These are phyloP conservation scores for Pythium rishiriense DNA, from an alignment of 352 stramenopile species.

Conservation along the genomic window DNA sequence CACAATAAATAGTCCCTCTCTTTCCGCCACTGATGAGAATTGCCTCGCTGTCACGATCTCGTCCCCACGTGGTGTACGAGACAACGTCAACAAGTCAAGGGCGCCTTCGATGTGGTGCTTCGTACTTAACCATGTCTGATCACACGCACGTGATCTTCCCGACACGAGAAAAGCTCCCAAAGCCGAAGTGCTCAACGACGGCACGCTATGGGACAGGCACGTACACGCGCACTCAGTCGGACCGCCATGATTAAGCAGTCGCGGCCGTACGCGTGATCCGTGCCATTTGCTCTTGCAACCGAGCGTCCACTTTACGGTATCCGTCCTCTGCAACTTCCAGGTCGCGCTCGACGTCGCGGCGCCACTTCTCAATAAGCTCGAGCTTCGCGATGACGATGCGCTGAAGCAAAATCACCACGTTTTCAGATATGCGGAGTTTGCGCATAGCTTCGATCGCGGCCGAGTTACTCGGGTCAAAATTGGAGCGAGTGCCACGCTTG, in stretches of 20 bases:
- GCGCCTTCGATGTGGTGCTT: neutral
- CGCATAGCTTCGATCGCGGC: conserved; percentile 75
- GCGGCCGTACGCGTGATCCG: conserved; percentile 62
- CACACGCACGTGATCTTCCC: neutral
- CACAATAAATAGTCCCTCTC: conserved; percentile 32
- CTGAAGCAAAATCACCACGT: conserved; percentile 80
- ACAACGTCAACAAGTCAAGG: neutral
- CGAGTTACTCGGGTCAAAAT: conserved; percentile 37
- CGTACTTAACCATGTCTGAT: neutral
- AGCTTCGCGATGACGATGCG: conserved; percentile 83
- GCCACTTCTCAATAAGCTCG: conserved; percentile 81
- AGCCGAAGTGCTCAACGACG: neutral
- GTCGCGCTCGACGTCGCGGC: conserved; percentile 63
- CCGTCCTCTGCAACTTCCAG: conserved; percentile 51
- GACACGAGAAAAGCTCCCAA: neutral
- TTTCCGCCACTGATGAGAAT: conserved; percentile 4
- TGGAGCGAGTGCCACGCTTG: conserved; percentile 36
- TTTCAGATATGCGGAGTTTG: conserved; percentile 76
- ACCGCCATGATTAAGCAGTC: conserved; percentile 36
- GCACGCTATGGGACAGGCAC: conserved; percentile 6
- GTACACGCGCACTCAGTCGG: neutral
- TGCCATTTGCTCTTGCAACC: conserved; percentile 68
- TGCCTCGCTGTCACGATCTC: neutral
- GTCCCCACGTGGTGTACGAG: neutral
- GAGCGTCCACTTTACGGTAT: conserved; percentile 60